These are phyloP conservation scores for Suillus fuscotomentosus DNA, from an alignment of 768 basidiomycete genomes.

Conservation along the genomic window DNA sequence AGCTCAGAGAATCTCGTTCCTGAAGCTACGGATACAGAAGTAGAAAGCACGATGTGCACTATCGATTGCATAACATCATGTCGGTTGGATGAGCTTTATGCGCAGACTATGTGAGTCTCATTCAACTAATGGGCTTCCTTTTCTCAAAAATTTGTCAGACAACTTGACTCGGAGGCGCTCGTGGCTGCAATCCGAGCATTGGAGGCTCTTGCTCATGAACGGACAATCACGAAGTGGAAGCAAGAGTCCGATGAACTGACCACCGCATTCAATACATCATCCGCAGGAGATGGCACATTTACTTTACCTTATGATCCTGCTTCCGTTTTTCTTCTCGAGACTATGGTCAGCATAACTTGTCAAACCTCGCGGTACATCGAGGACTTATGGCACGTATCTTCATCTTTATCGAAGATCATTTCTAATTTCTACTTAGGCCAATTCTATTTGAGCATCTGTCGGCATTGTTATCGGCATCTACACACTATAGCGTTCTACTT, in stretches of 20 bases:
- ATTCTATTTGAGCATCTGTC: slow-evolving; percentile 93
- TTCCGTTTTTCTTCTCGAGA: slow-evolving; percentile 91
- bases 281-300: slow-evolving; percentile 42
- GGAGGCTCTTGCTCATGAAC: slow-evolving; percentile 85
- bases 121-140: background rate
- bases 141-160: slow-evolving; percentile 43
- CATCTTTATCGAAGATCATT: background rate
- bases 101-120: slow-evolving; percentile 80
- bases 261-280: slow-evolving; percentile 30
- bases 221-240: slow-evolving; percentile 78
- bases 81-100: slow-evolving; percentile 90
- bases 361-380: slow-evolving; percentile 76
- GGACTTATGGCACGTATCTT: slow-evolving; percentile 74
- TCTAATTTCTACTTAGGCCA: slow-evolving; percentile 60
- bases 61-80: slow-evolving; percentile 96
- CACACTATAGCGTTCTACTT: slow-evolving; percentile 84
- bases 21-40: slow-evolving; percentile 85
- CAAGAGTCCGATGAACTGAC: slow-evolving; percentile 62
- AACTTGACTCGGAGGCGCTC: slow-evolving; percentile 76
- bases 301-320: slow-evolving; percentile 92
- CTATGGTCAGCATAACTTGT: slow-evolving; percentile 86
- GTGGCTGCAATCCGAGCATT: slow-evolving; percentile 83
- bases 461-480: slow-evolving; percentile 69
- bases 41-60: slow-evolving; percentile 92
- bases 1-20: slow-evolving; percentile 76